phyloP scores from a whole-genome alignment of 352 stramenopile species.

The Thalassiosira mediterranea region DNA sequence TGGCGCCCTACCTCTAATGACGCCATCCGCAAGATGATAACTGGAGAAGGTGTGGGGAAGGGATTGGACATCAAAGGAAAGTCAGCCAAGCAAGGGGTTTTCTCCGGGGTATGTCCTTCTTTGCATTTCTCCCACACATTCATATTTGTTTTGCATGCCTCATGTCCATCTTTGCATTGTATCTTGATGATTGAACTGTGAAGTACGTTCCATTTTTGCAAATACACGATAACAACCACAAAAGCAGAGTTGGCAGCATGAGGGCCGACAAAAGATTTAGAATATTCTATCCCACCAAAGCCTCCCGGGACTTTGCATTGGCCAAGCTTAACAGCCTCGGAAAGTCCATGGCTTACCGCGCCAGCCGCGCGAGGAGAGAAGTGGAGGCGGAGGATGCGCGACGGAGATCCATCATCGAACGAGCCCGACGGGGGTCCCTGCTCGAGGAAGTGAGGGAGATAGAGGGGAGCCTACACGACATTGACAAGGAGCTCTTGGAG shows the following conservation, averaged over 20 bases:
- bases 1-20: conserved; percentile 54
- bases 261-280: background rate
- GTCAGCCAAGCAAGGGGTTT: conserved; percentile 48
- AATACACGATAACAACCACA: conserved; percentile 49
- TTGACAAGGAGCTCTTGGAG: too few species aligned
- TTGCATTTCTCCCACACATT: too few species aligned
- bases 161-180: too few species aligned
- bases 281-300: background rate
- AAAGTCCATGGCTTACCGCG: background rate
- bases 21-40: conserved; percentile 63
- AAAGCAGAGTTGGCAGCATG: conserved; percentile 4
- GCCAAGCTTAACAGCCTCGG: background rate
- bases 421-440: too few species aligned
- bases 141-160: too few species aligned
- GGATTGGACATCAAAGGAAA: conserved; percentile 69
- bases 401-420: too few species aligned
- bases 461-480: too few species aligned
- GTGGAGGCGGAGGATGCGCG: too few species aligned
- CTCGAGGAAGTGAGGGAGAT: background rate
- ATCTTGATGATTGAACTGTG: too few species aligned
- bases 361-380: background rate
- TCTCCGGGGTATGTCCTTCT: too few species aligned
- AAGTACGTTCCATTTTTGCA: conserved; percentile 63
- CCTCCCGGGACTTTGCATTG: background rate
- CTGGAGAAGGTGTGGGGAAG: conserved; percentile 55